Evolutionary conservation across 345 rosid species (phyloP).

Genomic region (Murraya paniculata): DNA sequence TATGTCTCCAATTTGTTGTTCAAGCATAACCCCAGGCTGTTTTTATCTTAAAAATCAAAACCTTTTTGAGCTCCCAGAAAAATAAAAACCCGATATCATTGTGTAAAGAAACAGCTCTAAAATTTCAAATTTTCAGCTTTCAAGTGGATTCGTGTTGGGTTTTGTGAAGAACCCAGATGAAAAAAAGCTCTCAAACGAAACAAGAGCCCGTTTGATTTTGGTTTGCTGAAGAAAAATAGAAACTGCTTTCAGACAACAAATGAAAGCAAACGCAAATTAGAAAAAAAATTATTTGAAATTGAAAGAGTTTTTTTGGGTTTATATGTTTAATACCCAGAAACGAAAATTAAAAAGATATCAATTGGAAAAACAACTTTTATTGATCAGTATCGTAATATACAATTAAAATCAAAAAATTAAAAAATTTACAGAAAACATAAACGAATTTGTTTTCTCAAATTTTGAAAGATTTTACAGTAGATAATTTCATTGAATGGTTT

Average conservation of each 20-base stretch:
- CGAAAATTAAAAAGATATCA: conserved; percentile 10
- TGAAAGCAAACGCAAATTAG: neutral
- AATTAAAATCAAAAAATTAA: neutral
- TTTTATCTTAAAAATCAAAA: conserved; percentile 3
- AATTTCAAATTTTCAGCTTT: conserved; percentile 15
- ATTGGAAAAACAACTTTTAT: neutral
- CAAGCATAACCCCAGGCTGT: conserved; percentile 43
- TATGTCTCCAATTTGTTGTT: conserved; percentile 35
- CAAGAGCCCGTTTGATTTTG: conserved; percentile 11
- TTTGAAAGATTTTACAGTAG: conserved; percentile 4
- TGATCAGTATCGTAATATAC: neutral
- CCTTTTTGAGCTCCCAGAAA: neutral
- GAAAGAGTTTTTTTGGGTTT: neutral
- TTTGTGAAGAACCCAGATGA: conserved; percentile 9
- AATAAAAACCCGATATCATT: neutral
- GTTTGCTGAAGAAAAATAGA: neutral
- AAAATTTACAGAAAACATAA: neutral
- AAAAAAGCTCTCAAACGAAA: conserved; percentile 20
- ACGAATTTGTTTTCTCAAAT: neutral
- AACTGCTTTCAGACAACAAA: neutral
- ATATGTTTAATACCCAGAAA: conserved; percentile 11
- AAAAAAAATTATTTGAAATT: conserved; percentile 2
- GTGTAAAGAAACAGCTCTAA: conserved; percentile 18
- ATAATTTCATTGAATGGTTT: neutral
- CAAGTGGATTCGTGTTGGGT: conserved; percentile 17